Conservation (phyloP, 2,329 filamentous ascomycete genomes). For the Trichophyton benhamiae region DNA sequence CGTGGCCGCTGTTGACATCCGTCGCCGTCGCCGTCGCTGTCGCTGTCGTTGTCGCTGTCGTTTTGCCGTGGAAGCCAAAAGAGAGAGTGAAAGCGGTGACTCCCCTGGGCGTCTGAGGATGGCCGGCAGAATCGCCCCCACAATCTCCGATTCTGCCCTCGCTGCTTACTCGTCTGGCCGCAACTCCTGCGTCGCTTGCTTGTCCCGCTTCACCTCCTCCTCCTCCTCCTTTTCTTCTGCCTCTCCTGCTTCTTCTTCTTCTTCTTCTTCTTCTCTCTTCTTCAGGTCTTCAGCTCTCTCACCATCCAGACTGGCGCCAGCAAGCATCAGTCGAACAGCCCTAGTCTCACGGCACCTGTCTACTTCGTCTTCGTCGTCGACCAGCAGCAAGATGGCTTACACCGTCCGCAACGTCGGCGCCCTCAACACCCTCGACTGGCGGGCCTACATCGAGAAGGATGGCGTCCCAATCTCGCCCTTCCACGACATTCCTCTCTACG, state of each 20-base stretch:
- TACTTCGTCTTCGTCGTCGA: slow-evolving; percentile 21
- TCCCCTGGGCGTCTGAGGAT: not conserved
- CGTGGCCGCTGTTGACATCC: no score
- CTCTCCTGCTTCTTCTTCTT: slow-evolving; percentile 17
- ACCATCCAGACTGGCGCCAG: slow-evolving; percentile 13
- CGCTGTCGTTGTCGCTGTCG: no score
- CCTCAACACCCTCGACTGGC: slow-evolving; percentile 90
- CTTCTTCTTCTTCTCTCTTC: slow-evolving; percentile 11
- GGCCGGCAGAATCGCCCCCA: not conserved
- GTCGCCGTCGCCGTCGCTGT: no score
- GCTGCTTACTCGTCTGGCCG: no score
- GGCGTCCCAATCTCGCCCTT: slow-evolving; percentile 86
- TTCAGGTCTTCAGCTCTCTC: slow-evolving; percentile 15
- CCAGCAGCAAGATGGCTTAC: slow-evolving; percentile 38
- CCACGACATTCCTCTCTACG: slow-evolving; percentile 96
- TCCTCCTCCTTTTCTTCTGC: slow-evolving; percentile 14
- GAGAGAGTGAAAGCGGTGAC: not conserved
- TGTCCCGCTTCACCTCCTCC: not conserved
- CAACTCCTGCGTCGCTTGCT: not conserved
- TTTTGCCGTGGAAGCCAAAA: no score
- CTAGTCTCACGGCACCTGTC: slow-evolving; percentile 40
- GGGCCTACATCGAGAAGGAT: slow-evolving; percentile 97
- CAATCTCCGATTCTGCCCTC: not conserved
- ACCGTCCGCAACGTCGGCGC: slow-evolving; percentile 74
- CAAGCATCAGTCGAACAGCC: slow-evolving; percentile 26